Evolutionary conservation across 805 yeast species (phyloP).

Genomic region (Spathaspora sp.): DNA sequence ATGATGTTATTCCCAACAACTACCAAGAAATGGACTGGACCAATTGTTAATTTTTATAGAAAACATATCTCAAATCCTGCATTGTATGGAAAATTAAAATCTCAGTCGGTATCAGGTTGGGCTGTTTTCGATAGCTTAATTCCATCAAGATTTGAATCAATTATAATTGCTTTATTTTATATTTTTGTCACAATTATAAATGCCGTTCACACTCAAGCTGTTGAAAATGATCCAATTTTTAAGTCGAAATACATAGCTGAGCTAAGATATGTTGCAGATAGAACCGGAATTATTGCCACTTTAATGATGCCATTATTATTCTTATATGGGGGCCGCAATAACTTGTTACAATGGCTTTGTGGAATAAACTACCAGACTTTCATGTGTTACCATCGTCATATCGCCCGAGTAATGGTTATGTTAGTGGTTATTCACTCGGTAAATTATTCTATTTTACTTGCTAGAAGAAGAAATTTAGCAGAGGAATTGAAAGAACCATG

Average conservation of each 20-base stretch:
- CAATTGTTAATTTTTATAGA: constrained; percentile 20
- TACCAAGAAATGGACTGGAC: constrained; percentile 25
- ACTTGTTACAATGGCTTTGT: constrained; percentile 55
- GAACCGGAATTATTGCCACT: constrained; percentile 48
- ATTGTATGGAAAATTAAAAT: constrained; percentile 32
- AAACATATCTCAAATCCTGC: constrained; percentile 27
- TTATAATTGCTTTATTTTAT: constrained; percentile 20
- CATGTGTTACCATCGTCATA: constrained; percentile 45
- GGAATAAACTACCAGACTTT: constrained; percentile 50
- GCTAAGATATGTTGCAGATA: constrained; percentile 39
- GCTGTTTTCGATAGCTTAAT: constrained; percentile 14
- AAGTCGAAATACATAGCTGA: constrained; percentile 13
- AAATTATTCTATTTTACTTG: constrained; percentile 19
- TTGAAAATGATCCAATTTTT: constrained; percentile 23
- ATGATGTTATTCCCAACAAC: constrained; percentile 35
- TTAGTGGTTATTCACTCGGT: constrained; percentile 29
- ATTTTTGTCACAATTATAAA: constrained; percentile 14
- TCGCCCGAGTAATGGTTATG: constrained; percentile 28
- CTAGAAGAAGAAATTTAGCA: constrained; percentile 3
- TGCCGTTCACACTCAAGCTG: constrained; percentile 1
- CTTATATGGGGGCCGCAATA: constrained; percentile 61
- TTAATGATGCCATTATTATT: constrained; percentile 50
- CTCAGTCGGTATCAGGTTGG: constrained; percentile 10
- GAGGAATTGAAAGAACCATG: constrained; percentile 17
- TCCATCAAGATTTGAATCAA: constrained; percentile 35